Base-by-base conservation (phyloP, 257 asterid species). In the Handroanthus guayacan region DNA sequence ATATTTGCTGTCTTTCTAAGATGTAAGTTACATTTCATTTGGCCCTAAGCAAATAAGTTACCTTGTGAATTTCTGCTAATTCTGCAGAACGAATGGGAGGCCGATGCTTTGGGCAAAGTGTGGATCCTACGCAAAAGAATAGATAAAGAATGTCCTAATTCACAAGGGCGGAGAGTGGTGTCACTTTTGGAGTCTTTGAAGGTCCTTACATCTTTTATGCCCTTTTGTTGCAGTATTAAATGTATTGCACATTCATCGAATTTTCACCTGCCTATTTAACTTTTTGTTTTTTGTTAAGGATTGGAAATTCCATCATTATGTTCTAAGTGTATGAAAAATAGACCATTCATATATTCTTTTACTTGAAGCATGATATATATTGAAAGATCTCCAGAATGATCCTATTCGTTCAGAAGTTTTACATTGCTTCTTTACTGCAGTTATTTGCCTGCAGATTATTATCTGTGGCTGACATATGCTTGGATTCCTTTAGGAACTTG, bases 401-500 rank as follows among this genome's bases (percentile, higher is more conserved):
- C 69, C 18, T 44, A 45, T 69, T 37, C 31, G 18, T 64, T 31
- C 17, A 13, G 38, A 69, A 52, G 43, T 48, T 34, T 39, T 43
- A 38, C 8, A 4, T 18, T 8, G 62, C 51, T 80, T 55, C 54
- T 62, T 69, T 63, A 44, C 66, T 43, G 63, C 14, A 18, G 57
- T 69, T 71, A 37, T 55, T 5, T 69, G 52, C 62, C 54, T 37
- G 55, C 37, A 31, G 10, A 63, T 76, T 71, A 34, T 43, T 60
- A 13, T 68, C 38, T 38, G 63, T 75, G 50, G 57, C 54, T 83
- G 82, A 79, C 31, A 43, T 75, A 56, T 50, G 37, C 72, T 78
- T 75, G 63, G 58, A 67, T 54, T 81, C 78, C 41, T 51, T 50
- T 80, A 93, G 96, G 95, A 75, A 68, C 83, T 91, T 17, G 92